Conservation (phyloP, 768 basidiomycete genomes). For the Lactarius akahatsu region DNA sequence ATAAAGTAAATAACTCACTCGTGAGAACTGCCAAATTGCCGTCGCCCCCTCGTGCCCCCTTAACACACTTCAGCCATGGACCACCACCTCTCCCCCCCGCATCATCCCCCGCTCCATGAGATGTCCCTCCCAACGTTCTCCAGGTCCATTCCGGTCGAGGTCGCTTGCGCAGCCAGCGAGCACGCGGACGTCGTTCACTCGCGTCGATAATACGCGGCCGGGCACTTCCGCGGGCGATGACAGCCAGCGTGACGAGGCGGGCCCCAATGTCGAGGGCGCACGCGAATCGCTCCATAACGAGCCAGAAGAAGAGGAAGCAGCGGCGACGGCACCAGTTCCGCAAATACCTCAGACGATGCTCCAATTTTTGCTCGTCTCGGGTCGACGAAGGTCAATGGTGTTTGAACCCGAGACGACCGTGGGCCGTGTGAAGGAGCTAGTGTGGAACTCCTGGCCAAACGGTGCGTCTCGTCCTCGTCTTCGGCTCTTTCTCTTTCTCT, state of each 20-base stretch:
- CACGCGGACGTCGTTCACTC: slow-evolving; percentile 55
- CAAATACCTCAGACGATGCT: slow-evolving; percentile 63
- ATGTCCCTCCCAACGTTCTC: slow-evolving; percentile 26
- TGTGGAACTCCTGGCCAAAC: slow-evolving; percentile 79
- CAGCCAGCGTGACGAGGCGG: slow-evolving; percentile 11
- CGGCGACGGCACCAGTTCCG: slow-evolving; percentile 39
- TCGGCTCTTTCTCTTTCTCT: background rate
- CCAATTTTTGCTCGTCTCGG: slow-evolving; percentile 73
- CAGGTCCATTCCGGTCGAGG: slow-evolving; percentile 21
- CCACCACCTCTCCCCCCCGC: slow-evolving; percentile 2
- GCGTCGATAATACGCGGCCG: slow-evolving; percentile 41
- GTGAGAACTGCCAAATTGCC: slow-evolving; percentile 15
- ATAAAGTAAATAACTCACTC: background rate
- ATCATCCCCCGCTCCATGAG: slow-evolving; percentile 14
- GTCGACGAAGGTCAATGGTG: slow-evolving; percentile 63
- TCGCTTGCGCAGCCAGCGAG: slow-evolving; percentile 40
- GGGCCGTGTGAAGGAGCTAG: slow-evolving; percentile 77
- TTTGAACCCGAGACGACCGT: slow-evolving; percentile 76
- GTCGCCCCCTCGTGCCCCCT: background rate
- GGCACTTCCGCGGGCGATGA: slow-evolving; percentile 29
- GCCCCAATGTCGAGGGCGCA: slow-evolving; percentile 12
- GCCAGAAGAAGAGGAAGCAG: slow-evolving; percentile 2
- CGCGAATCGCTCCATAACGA: slow-evolving; percentile 2
- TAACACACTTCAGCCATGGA: slow-evolving; percentile 8
- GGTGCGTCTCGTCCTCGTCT: slow-evolving; percentile 43